A percentile compares a stretch with the other conserved stretches of the same genome.
phyloP scores from a whole-genome alignment of 257 asterid genomes.

The Eucommia ulmoides region DNA sequence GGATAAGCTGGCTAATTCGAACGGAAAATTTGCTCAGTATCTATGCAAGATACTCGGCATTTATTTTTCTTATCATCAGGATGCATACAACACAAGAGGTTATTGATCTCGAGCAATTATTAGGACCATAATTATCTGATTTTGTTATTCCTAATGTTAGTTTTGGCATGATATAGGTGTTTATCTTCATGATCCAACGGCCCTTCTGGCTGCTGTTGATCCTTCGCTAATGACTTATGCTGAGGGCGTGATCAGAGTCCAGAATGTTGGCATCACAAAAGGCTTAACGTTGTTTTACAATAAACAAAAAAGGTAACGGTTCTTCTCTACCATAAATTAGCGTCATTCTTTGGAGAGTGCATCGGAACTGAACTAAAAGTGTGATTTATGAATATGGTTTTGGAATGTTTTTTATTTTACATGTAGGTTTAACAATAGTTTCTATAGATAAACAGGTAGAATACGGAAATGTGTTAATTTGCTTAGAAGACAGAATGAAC shows the following conservation, averaged over 20 bases:
- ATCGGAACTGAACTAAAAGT: background rate
- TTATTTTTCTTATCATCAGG: slow-evolving; percentile 72
- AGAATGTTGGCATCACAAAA: slow-evolving; percentile 71
- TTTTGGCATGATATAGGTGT: slow-evolving; percentile 48
- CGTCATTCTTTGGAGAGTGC: background rate
- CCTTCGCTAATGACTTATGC: slow-evolving; percentile 72
- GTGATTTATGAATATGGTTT: background rate
- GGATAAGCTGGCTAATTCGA: slow-evolving; percentile 50
- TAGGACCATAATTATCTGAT: background rate
- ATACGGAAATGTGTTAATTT: no score
- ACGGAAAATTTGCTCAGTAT: slow-evolving; percentile 66
- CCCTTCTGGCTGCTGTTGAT: slow-evolving; percentile 81
- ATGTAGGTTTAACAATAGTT: background rate
- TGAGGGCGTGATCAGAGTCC: slow-evolving; percentile 91
- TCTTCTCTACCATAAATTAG: background rate
- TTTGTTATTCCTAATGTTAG: slow-evolving; percentile 5
- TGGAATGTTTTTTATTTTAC: background rate
- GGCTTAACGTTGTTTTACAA: slow-evolving; percentile 81
- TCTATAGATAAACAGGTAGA: no score
- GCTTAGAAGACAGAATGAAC: no score
- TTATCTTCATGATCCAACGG: slow-evolving; percentile 89
- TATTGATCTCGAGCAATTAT: slow-evolving; percentile 3
- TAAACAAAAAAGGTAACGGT: slow-evolving; percentile 67
- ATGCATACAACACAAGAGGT: slow-evolving; percentile 84
- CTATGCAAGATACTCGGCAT: slow-evolving; percentile 71